Base-by-base conservation (phyloP, 1,284 basidiomycete species). In the Ganoderma boninense region DNA sequence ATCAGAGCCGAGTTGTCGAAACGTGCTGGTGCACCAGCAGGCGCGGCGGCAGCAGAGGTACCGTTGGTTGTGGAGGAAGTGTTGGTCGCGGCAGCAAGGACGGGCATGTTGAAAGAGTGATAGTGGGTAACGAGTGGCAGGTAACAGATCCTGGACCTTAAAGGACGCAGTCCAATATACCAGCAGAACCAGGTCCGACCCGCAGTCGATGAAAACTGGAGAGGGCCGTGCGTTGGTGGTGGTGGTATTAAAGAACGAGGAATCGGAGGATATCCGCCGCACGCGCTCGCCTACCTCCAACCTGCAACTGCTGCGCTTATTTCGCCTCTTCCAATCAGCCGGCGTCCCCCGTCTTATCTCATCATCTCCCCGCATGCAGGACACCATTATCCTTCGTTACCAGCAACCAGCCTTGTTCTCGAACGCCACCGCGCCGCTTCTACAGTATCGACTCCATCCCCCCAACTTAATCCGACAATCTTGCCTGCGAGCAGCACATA, bases 1-100 rank as follows among this genome's bases (percentile, higher is more conserved):
- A 82, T 72, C 29, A 82, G 74, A 59, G 66, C 67, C 18, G 67
- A 68, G 62, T 74, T 60, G 70, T 79, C 68, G 68, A 80, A 68
- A 23, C 66, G 54, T 14, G 74, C 62, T 18, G 73, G 57, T 40
- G 73, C 18, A 29, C 66, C 67, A 32, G 60, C 60, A 26, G n/a
- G 38, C 14, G n/a, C 60, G 23, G 60, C n/a, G 23, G 59, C 40
- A 23, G 2, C 14, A 26, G 40, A 18, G 1, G 60, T 62, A n/a
- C n/a, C 38, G n/a, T 42, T 62, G 23, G 71, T 66, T 13, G 40
- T 5, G 60, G 38, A 3, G 7, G 60, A 42, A 13, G 60, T 4
- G 60, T 62, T 62, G 46, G 69, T 66, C 32, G 69, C 65, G 49
- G 69, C 72, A 49, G 68, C 72, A 68, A 71, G 40, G 70, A 70